A percentile compares a stretch with the other conserved stretches of the same genome.
These are phyloP conservation scores for Thymus mandschuricus DNA, from an alignment of 257 asterid genomes.

Conservation along the genomic window DNA sequence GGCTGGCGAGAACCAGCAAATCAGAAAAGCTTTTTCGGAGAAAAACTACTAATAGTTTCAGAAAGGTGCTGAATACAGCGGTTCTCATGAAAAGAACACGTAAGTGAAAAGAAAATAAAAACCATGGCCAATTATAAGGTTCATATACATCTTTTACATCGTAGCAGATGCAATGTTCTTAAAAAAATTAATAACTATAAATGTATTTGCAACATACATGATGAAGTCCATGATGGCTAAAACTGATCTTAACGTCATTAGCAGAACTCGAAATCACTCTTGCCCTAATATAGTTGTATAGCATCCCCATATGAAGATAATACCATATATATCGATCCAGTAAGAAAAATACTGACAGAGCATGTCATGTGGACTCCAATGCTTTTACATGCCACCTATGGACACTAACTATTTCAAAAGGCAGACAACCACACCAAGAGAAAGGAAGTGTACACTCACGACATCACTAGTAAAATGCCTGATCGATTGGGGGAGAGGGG, in stretches of 20 bases:
- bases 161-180: slow-evolving; percentile 13
- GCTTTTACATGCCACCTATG: neutral
- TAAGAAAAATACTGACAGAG: too few species aligned
- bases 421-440: neutral
- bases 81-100: neutral
- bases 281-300: neutral
- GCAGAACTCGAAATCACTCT: neutral
- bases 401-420: neutral
- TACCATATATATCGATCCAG: too few species aligned
- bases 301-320: too few species aligned
- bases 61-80: neutral
- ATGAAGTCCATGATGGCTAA: neutral
- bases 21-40: neutral
- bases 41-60: too few species aligned
- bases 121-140: neutral
- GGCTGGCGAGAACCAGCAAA: neutral
- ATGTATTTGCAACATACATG: neutral
- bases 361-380: too few species aligned
- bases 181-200: neutral
- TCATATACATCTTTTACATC: neutral
- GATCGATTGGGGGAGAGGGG: too few species aligned
- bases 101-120: neutral
- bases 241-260: neutral
- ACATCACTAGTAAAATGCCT: neutral
- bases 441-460: neutral